These are phyloP conservation scores for Monosporascus sp. DNA, from an alignment of 2,329 filamentous ascomycete species.

Conservation along the genomic window DNA sequence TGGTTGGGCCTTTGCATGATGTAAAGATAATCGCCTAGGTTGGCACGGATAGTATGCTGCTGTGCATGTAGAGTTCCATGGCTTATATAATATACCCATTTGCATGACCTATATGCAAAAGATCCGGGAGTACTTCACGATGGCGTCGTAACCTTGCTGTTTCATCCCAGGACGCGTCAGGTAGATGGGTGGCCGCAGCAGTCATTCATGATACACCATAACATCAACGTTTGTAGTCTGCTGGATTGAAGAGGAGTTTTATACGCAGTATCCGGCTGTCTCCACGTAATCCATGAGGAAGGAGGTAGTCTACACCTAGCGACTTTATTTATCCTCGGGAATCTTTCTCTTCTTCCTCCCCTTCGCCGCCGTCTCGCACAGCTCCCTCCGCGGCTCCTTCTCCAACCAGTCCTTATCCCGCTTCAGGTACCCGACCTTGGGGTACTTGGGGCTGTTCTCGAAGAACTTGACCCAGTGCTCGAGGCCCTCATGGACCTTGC, in stretches of 20 bases:
- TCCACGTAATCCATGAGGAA: too few species aligned
- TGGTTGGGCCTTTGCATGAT: too few species aligned
- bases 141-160: too few species aligned
- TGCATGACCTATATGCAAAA: too few species aligned
- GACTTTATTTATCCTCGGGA: constrained; percentile 38
- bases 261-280: too few species aligned
- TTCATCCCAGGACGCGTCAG: too few species aligned
- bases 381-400: constrained; percentile 52
- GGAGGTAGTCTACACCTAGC: too few species aligned
- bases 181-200: too few species aligned
- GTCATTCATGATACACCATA: too few species aligned
- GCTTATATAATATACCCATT: constrained; percentile 23
- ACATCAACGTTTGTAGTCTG: too few species aligned
- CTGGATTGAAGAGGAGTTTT: too few species aligned
- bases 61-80: constrained; percentile 12
- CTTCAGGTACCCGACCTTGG: constrained; percentile 69
- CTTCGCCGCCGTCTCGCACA: constrained; percentile 69
- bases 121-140: constrained; percentile 1
- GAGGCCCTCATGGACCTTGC: constrained; percentile 62
- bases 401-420: constrained; percentile 57
- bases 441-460: constrained; percentile 72
- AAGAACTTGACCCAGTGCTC: constrained; percentile 85
- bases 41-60: neutral
- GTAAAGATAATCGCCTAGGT: too few species aligned
- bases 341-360: constrained; percentile 49